Evolutionary conservation across 108 stramenopile genomes (phyloP).

Genomic region (Nitzschia sp.): DNA sequence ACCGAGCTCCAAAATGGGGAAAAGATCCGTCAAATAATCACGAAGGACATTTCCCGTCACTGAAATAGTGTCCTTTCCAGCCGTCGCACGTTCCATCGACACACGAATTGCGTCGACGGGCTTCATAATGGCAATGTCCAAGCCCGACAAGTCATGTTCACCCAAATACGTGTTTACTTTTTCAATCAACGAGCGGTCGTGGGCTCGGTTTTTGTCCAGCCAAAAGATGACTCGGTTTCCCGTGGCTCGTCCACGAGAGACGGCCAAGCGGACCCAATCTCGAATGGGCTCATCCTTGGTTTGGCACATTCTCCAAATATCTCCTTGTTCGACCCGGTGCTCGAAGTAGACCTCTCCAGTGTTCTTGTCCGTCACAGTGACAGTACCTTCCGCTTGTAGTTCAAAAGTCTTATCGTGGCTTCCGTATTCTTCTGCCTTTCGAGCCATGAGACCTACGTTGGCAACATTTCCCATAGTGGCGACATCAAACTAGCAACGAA

Average conservation of each 20-base stretch:
- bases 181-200: conserved; percentile 82
- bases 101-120: conserved; percentile 87
- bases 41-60: conserved; percentile 95
- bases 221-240: conserved; percentile 87
- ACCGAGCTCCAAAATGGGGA: conserved; percentile 93
- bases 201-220: conserved; percentile 90
- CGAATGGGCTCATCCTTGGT: conserved; percentile 91
- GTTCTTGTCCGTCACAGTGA: conserved; percentile 77
- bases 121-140: conserved; percentile 90
- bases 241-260: conserved; percentile 79
- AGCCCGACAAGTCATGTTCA: conserved; percentile 83
- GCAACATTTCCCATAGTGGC: conserved; percentile 62
- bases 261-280: conserved; percentile 92
- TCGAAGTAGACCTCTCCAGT: conserved; percentile 75
- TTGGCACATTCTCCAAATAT: conserved; percentile 95
- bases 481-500: conserved; percentile 59
- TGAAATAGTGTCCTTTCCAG: conserved; percentile 89
- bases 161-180: conserved; percentile 86
- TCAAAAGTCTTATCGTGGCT: conserved; percentile 95
- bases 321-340: conserved; percentile 83
- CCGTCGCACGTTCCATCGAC: conserved; percentile 86
- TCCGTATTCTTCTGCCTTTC: conserved; percentile 94
- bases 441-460: conserved; percentile 94
- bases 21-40: conserved; percentile 91
- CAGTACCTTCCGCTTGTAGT: conserved; percentile 65